Percentiles rank a stretch among this genome's conserved stretches.
These are phyloP conservation scores for Orbilia oligospora DNA, from an alignment of 2,329 filamentous ascomycete species.

Conservation along the genomic window DNA sequence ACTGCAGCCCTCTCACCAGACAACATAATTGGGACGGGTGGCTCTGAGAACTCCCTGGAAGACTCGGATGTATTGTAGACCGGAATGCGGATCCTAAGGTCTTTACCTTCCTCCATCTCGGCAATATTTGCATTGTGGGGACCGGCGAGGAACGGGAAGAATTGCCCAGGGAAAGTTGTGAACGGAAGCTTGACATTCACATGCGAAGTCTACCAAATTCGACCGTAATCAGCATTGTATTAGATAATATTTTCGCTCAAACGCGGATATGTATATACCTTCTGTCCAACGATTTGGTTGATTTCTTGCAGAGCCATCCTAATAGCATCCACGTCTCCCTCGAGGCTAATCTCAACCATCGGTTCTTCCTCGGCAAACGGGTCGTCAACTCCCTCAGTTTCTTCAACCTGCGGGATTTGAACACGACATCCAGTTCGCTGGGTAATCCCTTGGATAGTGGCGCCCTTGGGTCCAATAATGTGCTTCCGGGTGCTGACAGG, in stretches of 20 bases:
- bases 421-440: conserved; percentile 91
- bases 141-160: conserved; percentile 94
- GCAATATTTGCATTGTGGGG: conserved; percentile 78
- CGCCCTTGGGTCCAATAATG: conserved; percentile 92
- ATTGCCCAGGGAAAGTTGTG: conserved; percentile 81
- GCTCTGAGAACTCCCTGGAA: conserved; percentile 62
- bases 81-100: conserved; percentile 86
- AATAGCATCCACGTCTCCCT: conserved; percentile 90
- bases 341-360: conserved; percentile 86
- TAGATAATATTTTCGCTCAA: not conserved
- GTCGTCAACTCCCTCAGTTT: conserved; percentile 75
- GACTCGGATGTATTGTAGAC: conserved; percentile 63
- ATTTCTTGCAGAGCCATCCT: conserved; percentile 87
- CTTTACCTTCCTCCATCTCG: conserved; percentile 79
- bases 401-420: conserved; percentile 86
- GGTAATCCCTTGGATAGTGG: conserved; percentile 89
- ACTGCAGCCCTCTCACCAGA: conserved; percentile 87
- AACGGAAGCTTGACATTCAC: conserved; percentile 84
- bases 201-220: conserved; percentile 65
- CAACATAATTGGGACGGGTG: conserved; percentile 76
- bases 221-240: conserved; percentile 19
- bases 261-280: conserved; percentile 71
- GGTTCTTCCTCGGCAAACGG: conserved; percentile 76
- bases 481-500: conserved; percentile 86
- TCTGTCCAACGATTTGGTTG: conserved; percentile 87